Conservation (phyloP, 352 stramenopile species). For the Pythium aphanidermatum region DNA sequence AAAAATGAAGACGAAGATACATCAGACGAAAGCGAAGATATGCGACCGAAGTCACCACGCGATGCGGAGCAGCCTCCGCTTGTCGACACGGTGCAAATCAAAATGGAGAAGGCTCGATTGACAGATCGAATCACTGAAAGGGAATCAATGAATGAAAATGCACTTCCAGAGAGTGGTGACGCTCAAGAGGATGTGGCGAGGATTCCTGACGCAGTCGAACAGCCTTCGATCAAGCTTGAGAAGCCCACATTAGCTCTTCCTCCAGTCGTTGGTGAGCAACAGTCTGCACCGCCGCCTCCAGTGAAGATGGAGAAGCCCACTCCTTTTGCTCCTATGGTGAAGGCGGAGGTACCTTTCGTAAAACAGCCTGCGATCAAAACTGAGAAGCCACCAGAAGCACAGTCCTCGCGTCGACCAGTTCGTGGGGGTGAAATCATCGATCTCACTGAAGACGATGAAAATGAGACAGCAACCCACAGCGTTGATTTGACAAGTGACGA, state of each 20-base stretch:
- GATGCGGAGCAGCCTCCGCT: background rate
- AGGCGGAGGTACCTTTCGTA: no score
- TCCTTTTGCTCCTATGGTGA: background rate
- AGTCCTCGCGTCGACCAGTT: background rate
- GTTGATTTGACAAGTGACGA: no score
- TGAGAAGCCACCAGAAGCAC: background rate
- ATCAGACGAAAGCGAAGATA: background rate
- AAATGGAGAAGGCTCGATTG: constrained; percentile 15
- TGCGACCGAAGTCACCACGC: background rate
- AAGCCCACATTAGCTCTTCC: no score
- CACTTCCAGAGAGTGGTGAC: no score
- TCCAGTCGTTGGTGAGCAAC: no score
- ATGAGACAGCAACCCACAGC: constrained; percentile 4
- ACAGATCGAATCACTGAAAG: no score
- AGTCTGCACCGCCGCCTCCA: background rate
- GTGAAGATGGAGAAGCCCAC: background rate
- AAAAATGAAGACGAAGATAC: background rate
- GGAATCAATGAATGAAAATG: no score
- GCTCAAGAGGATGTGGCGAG: no score
- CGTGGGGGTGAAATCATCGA: constrained; percentile 14
- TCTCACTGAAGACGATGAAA: constrained; percentile 25
- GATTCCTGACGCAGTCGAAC: no score
- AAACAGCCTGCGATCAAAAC: background rate
- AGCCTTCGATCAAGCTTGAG: no score
- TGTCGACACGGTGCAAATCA: constrained; percentile 7